A percentile compares a stretch with the other conserved stretches of the same genome.
Conservation (phyloP, 768 basidiomycete genomes). For the Amanita pseudoporphyria region DNA sequence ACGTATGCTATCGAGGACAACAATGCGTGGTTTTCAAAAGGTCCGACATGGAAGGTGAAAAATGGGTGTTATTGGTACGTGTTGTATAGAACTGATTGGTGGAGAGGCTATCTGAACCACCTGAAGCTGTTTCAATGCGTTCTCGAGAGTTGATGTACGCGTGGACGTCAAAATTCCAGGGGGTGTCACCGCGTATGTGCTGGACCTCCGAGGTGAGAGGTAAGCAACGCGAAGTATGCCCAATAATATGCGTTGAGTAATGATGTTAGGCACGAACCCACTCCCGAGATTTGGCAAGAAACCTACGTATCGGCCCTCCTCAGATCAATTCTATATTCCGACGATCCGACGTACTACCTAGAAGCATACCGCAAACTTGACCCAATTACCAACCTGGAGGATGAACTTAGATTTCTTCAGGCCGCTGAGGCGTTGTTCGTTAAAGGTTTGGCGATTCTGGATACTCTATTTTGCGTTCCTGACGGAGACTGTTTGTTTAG, state of each 20-base stretch:
- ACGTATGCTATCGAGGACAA: constrained; percentile 91
- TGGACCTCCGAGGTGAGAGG: constrained; percentile 93
- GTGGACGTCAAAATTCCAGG: constrained; percentile 99
- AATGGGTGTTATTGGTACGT: constrained; percentile 85
- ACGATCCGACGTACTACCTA: constrained; percentile 84
- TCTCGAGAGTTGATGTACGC: constrained; percentile 91
- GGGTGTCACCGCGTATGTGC: constrained; percentile 88
- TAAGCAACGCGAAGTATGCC: constrained; percentile 25
- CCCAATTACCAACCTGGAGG: constrained; percentile 83
- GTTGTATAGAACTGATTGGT: constrained; percentile 14
- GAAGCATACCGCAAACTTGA: constrained; percentile 95
- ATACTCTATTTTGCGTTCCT: neutral
- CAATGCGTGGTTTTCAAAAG: constrained; percentile 86
- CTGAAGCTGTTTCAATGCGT: constrained; percentile 90
- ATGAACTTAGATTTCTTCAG: constrained; percentile 83
- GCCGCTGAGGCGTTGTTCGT: constrained; percentile 83
- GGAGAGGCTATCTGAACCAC: neutral
- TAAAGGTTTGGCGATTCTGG: constrained; percentile 45
- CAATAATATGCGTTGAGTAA: neutral
- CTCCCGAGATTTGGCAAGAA: constrained; percentile 93
- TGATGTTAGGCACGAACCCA: constrained; percentile 68
- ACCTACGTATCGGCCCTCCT: constrained; percentile 91
- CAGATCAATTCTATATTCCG: constrained; percentile 89
- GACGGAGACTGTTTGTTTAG: constrained; percentile 26
- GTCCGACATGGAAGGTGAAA: constrained; percentile 80